Evolutionary conservation across 805 yeast genomes (phyloP), one percentile per base, ranked within the genome.

Genomic region (Deakozyma indianensis): DNA sequence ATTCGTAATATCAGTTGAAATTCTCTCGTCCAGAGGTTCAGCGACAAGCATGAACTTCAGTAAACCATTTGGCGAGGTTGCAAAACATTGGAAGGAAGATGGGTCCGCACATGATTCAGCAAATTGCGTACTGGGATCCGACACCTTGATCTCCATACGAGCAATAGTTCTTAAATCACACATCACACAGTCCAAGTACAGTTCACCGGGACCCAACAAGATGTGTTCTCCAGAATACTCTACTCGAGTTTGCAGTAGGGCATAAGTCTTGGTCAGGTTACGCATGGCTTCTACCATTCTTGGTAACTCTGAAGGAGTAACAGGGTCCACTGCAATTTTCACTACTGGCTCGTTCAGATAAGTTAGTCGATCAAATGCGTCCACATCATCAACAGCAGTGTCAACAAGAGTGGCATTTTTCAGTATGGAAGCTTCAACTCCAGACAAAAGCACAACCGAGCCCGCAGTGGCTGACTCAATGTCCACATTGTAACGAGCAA

Each of bases 141-240:
- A 83, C 1, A 86, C 81, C 56, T 80, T 83, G 45, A 92, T 75
- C 44, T 80, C 82, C 35, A 87, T 69, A 21, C 73, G 74, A 0
- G 81, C 71, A 25, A 74, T 65, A 23, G 66, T 59, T 50, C 96
- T 67, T 41, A 92, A 62, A 56, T 86, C 96, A 58, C 80, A 83
- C 35, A 92, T 61, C 22, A 83, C 64, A 53, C 92, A 83, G 60
- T 92, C 97, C 62, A 92, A 59, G 56, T 84, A 85, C 16, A 90
- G 54, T 56, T 92, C 97, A 4, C 98, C 98, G 7, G 85, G 75
- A 0, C 92, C 96, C 23, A 78, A 56, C 0, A 92, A 59, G 1
- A 78, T 77, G 57, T 82, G 85, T 54, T 87, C 96, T 1, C 96
- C 96, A 44, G 88, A 81, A 52, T 84, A 94, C 58, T 86, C 95